A percentile compares a stretch with the other conserved stretches of the same genome.
phyloP scores from a whole-genome alignment of 2,329 filamentous ascomycete species.

The Penicillium sp. region DNA sequence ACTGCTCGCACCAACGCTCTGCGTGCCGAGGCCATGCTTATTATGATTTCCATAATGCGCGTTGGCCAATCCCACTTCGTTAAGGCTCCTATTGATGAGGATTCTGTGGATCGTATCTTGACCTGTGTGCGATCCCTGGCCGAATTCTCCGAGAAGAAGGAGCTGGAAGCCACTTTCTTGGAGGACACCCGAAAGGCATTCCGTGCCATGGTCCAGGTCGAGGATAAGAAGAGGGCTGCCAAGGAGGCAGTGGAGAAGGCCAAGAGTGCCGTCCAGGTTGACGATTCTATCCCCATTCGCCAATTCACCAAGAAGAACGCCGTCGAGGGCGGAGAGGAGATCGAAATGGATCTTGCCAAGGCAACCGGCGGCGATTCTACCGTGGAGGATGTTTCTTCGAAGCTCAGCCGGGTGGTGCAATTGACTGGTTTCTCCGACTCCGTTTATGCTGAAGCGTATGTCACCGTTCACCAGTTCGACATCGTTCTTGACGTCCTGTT shows the following conservation, averaged over 20 bases:
- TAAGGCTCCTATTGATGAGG: conserved; percentile 94
- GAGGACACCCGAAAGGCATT: conserved; percentile 95
- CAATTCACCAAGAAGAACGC: conserved; percentile 91
- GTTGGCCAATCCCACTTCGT: conserved; percentile 99
- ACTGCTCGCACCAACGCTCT: conserved; percentile 86
- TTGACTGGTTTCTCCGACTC: conserved; percentile 97
- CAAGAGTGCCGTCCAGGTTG: conserved; percentile 90
- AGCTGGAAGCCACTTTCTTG: conserved; percentile 87
- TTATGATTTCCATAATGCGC: conserved; percentile 98
- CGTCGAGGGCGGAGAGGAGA: conserved; percentile 76
- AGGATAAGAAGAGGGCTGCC: conserved; percentile 96
- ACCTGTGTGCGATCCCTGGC: conserved; percentile 89
- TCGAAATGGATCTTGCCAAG: conserved; percentile 86
- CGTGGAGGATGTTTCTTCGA: conserved; percentile 83
- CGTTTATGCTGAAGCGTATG: conserved; percentile 98
- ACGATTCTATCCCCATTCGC: conserved; percentile 89
- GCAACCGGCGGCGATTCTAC: conserved; percentile 86
- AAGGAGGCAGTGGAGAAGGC: conserved; percentile 91
- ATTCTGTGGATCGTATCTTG: conserved; percentile 98
- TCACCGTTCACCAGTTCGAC: conserved; percentile 98
- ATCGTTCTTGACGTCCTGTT: conserved; percentile 94
- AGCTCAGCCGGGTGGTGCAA: conserved; percentile 93
- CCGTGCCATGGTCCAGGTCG: conserved; percentile 92
- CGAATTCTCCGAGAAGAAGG: conserved; percentile 84
- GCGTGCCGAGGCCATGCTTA: conserved; percentile 95